Evolutionary conservation across 495 filamentous ascomycete genomes (phyloP).

Genomic region (Xylaria grammica): DNA sequence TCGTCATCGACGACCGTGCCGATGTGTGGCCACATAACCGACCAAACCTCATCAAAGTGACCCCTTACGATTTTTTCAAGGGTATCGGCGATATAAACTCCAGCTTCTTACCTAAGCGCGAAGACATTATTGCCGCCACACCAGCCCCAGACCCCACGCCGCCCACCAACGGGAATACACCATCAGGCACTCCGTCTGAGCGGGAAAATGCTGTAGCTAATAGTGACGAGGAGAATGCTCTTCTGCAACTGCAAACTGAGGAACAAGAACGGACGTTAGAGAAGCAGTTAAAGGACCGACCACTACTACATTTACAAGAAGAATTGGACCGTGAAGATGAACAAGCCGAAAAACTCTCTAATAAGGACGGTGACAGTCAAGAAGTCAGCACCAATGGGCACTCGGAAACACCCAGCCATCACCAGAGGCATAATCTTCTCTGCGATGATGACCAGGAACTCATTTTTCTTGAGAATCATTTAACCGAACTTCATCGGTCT

Average conservation of each 20-base stretch:
- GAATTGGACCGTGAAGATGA: conserved; percentile 84
- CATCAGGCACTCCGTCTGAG: conserved; percentile 21
- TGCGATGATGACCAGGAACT: conserved; percentile 86
- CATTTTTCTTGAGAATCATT: conserved; percentile 69
- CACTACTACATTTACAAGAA: conserved; percentile 86
- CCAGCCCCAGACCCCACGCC: conserved; percentile 28
- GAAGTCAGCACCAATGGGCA: conserved; percentile 30
- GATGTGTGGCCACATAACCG: conserved; percentile 98
- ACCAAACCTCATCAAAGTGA: conserved; percentile 91
- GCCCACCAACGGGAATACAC: conserved; percentile 21
- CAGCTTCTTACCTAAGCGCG: conserved; percentile 89
- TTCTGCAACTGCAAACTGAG: conserved; percentile 74
- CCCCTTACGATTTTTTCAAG: conserved; percentile 95
- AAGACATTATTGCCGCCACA: conserved; percentile 64
- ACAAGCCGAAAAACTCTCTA: conserved; percentile 58
- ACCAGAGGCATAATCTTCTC: conserved; percentile 74
- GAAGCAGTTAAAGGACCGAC: conserved; percentile 86
- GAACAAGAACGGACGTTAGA: conserved; percentile 85
- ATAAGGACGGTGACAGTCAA: conserved; percentile 42
- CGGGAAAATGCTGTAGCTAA: conserved; percentile 59
- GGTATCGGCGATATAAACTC: conserved; percentile 99
- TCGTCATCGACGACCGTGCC: conserved; percentile 96
- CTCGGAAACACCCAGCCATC: conserved; percentile 40
- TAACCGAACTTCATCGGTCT: conserved; percentile 72
- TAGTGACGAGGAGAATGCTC: conserved; percentile 69